Conservation (phyloP, 805 yeast genomes). For the Grigorovia transvaalensis region DNA sequence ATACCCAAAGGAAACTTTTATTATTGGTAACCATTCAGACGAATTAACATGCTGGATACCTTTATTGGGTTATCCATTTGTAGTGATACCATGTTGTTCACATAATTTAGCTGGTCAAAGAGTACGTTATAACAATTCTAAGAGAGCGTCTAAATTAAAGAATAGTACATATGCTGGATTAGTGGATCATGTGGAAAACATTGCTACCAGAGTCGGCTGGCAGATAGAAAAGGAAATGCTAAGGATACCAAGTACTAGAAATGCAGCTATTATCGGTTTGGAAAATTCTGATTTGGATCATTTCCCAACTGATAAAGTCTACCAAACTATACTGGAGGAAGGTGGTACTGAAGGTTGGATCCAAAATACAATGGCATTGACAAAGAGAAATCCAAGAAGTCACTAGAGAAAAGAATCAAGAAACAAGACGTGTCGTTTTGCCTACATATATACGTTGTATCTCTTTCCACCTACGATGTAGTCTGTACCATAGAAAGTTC, state of each 20-base stretch:
- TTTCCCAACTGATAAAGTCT: conserved; percentile 32
- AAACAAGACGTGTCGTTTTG: neutral
- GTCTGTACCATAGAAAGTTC: neutral
- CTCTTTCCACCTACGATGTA: neutral
- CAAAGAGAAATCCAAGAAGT: conserved; percentile 59
- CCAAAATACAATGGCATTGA: conserved; percentile 62
- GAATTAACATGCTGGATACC: conserved; percentile 96
- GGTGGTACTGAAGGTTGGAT: conserved; percentile 94
- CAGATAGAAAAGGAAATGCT: conserved; percentile 72
- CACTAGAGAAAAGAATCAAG: conserved; percentile 36
- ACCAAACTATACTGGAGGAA: conserved; percentile 57
- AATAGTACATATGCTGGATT: conserved; percentile 72
- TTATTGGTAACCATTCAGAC: conserved; percentile 92
- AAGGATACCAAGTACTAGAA: conserved; percentile 88
- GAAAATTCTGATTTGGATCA: conserved; percentile 26
- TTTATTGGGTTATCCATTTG: conserved; percentile 69
- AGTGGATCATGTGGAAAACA: conserved; percentile 71
- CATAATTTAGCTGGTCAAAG: conserved; percentile 74
- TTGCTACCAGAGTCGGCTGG: conserved; percentile 73
- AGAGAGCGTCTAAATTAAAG: conserved; percentile 12
- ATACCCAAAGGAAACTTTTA: conserved; percentile 60
- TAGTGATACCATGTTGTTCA: conserved; percentile 94
- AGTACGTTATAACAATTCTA: conserved; percentile 47
- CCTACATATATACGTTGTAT: neutral
- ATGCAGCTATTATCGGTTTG: conserved; percentile 78